Evolutionary conservation across 192 early-diverging fungal genomes (phyloP), one percentile per base, ranked within the genome.

Genomic region (Jimgerdemannia flammicorona): DNA sequence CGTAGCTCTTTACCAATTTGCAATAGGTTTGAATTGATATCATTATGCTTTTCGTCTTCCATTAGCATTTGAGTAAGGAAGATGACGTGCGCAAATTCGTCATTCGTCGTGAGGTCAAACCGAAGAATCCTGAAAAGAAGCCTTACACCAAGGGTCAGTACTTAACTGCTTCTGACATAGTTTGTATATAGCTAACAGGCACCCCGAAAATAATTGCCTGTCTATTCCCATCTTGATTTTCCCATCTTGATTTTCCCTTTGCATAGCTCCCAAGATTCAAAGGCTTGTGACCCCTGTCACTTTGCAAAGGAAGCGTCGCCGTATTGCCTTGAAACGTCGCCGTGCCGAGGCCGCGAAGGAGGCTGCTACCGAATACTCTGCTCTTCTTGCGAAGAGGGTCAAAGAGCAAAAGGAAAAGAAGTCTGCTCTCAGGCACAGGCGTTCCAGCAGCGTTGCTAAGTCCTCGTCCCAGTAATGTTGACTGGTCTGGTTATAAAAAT

Each of bases 11-110:
- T 29, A 29, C 29, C 29, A 29, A 29, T 29, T 29, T 29, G 29
- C 29, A 29, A 29, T 29, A 29, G 29, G 29, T 29, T 29, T 29
- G 29, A 29, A 29, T 29, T 29, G 29, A 29, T 29, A 29, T 29
- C 29, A 29, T 29, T 29, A 29, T 29, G 29, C 29, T 29, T 29
- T 18, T 10, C 40, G 42, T 39, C 43, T 73, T 77, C 6, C 14
- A 14, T 75, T 66, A 90, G 88, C 93, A 95, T 90, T 91, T 99
- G 84, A 91, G 85, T 89, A 96, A 98, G 93, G 95, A 95, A 69
- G 97, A 98, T 88, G 97, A 99, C 89, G 97, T 99, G 74, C 95
- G 96, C 91, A 95, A 99, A 91, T 99, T 95, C 89, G 97, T 99
- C 69, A 97, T 99, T 80, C 96, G 96, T 81, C 96, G 97, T 82